Conservation (phyloP, 345 rosid genomes). For the Lenwebbia sp. region DNA sequence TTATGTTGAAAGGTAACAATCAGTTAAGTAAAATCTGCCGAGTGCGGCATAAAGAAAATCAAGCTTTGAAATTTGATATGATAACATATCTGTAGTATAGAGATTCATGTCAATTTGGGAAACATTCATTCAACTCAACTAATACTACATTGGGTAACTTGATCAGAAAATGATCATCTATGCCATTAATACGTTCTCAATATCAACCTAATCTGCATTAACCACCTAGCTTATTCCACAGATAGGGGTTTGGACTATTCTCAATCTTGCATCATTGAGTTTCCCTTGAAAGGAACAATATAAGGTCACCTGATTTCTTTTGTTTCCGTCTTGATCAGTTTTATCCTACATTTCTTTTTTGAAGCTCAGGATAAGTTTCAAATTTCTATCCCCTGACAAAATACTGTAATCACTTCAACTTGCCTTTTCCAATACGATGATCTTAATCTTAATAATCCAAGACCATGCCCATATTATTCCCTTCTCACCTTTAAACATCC, state of each 20-base stretch:
- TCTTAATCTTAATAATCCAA: background rate
- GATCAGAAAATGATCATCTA: background rate
- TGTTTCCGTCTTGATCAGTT: background rate
- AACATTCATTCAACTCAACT: background rate
- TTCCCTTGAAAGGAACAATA: background rate
- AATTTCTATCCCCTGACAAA: background rate
- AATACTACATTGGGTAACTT: background rate
- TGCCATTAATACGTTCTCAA: background rate
- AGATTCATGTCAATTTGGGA: background rate
- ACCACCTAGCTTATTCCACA: background rate
- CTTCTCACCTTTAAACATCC: background rate
- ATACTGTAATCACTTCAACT: background rate
- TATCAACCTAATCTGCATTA: background rate
- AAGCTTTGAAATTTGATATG: background rate
- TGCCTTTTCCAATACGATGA: background rate
- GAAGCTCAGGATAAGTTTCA: background rate
- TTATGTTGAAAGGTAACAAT: background rate
- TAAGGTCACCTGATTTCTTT: background rate
- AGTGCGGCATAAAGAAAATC: background rate
- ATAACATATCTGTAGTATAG: background rate
- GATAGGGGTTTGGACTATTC: background rate
- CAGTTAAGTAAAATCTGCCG: background rate
- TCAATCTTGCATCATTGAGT: background rate
- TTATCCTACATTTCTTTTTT: background rate
- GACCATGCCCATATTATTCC: background rate